Conservation (phyloP, 2,329 filamentous ascomycete species). For the Ramularia collo-cygni region DNA sequence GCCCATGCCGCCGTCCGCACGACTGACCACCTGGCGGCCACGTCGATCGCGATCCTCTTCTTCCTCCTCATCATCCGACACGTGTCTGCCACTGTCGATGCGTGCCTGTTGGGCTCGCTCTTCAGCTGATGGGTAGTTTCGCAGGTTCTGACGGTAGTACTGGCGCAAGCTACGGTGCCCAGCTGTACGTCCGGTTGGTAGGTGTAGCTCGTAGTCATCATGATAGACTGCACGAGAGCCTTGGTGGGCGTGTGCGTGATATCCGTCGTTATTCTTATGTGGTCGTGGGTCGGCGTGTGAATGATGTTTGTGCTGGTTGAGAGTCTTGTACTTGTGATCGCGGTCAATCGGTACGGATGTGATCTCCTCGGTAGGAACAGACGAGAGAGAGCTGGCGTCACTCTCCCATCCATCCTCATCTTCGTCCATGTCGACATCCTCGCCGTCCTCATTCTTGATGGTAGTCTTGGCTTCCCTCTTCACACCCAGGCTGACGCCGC, state of each 20-base stretch:
- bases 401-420: constrained; percentile 91
- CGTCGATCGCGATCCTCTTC: constrained; percentile 22
- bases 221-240: constrained; percentile 75
- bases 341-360: constrained; percentile 71
- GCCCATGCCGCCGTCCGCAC: constrained; percentile 66
- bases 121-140: constrained; percentile 70
- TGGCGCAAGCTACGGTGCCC: constrained; percentile 81
- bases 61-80: constrained; percentile 42
- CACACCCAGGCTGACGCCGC: constrained; percentile 64
- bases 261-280: constrained; percentile 69
- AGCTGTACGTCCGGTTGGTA: constrained; percentile 81
- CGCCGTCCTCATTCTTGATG: constrained; percentile 42
- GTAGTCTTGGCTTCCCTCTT: constrained; percentile 46
- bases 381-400: constrained; percentile 76
- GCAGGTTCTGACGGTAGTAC: constrained; percentile 90
- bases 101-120: constrained; percentile 66
- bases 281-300: constrained; percentile 60
- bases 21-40: constrained; percentile 46
- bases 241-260: constrained; percentile 70
- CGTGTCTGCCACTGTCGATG: constrained; percentile 41
- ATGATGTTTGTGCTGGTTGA: constrained; percentile 69
- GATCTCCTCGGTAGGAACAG: constrained; percentile 77
- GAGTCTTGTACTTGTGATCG: constrained; percentile 63
- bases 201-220: constrained; percentile 87
- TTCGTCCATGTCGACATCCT: constrained; percentile 50